Percentiles rank a stretch among this genome's conserved stretches.
Evolutionary conservation across 164 flowering plant genomes (phyloP).

Genomic region (Vitis riparia): DNA sequence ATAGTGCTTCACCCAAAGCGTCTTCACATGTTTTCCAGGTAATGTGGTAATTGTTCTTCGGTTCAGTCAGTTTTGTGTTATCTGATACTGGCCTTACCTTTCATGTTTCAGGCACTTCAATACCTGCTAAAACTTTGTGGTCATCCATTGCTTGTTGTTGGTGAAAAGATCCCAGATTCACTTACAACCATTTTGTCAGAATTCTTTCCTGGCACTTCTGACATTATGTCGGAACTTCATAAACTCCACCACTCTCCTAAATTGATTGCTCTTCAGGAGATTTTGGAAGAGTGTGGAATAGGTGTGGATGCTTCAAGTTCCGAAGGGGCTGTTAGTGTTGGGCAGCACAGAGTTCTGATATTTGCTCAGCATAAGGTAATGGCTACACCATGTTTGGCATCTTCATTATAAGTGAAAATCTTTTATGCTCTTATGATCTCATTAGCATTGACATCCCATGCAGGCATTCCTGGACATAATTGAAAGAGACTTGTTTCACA

Average conservation of each 20-base stretch:
- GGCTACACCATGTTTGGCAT: neutral
- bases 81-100: conserved; percentile 4
- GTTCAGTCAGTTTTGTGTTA: neutral
- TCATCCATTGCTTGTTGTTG: conserved; percentile 95
- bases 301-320: conserved; percentile 77
- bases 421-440: conserved; percentile 6
- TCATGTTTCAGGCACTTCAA: conserved; percentile 76
- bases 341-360: conserved; percentile 93
- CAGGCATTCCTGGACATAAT: conserved; percentile 94
- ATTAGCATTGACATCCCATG: conserved; percentile 17
- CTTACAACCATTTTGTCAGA: conserved; percentile 45
- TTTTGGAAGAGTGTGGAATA: conserved; percentile 98
- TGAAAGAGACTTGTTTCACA: conserved; percentile 88
- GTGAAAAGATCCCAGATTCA: conserved; percentile 66
- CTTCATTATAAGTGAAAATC: neutral
- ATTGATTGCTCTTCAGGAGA: conserved; percentile 92
- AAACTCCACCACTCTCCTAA: conserved; percentile 90
- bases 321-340: conserved; percentile 58
- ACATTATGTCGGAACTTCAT: conserved; percentile 73
- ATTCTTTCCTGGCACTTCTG: conserved; percentile 49
- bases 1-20: conserved; percentile 59
- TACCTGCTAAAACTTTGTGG: conserved; percentile 98
- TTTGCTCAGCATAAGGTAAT: conserved; percentile 95
- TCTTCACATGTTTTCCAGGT: conserved; percentile 98
- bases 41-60: conserved; percentile 5